These are phyloP conservation scores for Carex scoparia DNA, from an alignment of 176 grass and related monocot species.

Conservation along the genomic window DNA sequence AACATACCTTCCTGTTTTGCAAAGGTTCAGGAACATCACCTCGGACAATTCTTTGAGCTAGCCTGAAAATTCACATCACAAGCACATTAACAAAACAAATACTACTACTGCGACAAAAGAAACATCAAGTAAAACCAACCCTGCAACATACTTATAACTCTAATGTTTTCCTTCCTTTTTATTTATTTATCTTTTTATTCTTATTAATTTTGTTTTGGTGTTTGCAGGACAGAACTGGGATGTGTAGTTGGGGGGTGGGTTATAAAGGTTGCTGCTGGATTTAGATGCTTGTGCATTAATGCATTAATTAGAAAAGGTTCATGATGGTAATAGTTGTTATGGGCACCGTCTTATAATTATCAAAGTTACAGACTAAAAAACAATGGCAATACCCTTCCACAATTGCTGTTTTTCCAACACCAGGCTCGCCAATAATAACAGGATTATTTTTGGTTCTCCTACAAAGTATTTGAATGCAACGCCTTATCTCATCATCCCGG, in stretches of 20 bases:
- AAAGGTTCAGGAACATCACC: constrained; percentile 96
- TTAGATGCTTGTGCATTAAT: neutral
- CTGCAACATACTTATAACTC: neutral
- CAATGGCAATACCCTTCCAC: constrained; percentile 66
- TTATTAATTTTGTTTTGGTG: neutral
- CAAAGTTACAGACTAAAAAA: neutral
- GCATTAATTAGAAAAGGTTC: neutral
- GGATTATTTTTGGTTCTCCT: constrained; percentile 98
- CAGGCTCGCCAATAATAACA: constrained; percentile 92
- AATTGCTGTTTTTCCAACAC: constrained; percentile 94
- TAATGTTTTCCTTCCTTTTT: neutral
- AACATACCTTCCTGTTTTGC: constrained; percentile 71
- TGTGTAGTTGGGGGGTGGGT: neutral
- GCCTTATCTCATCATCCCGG: constrained; percentile 82
- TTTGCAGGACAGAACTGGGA: neutral
- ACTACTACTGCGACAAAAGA: neutral
- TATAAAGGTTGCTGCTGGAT: neutral
- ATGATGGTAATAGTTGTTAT: neutral
- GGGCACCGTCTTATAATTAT: neutral
- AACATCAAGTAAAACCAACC: constrained; percentile 1
- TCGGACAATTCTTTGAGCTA: constrained; percentile 84
- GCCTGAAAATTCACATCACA: constrained; percentile 34
- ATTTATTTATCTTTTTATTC: neutral
- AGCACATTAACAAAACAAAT: constrained; percentile 14
- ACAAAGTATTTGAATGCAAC: constrained; percentile 90